Base-by-base conservation (phyloP, 1,284 basidiomycete species). In the Moesziomyces antarcticus region DNA sequence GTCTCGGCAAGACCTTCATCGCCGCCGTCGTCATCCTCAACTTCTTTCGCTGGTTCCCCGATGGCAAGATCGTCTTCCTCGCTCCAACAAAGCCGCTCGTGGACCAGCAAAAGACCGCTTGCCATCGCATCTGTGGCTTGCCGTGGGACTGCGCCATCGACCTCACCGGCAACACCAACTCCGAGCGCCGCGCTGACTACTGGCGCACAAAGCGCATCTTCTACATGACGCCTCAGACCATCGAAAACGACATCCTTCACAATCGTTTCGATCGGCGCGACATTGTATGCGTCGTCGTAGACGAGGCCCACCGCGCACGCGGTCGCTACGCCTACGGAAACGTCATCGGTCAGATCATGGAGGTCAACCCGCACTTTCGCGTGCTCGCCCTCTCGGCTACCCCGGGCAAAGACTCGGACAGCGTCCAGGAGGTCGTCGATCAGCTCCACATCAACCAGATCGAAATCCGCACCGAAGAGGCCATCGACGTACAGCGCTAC, bases 201-300 rank as follows among this genome's bases (percentile, higher is more conserved):
- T 96, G 93, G 92, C 85, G 87, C 69, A 87, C 91, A 73, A 94
- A 96, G 83, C 88, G 95, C 7, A 91, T 99, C 24, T 94, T 99
- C 82, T 99, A 96, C 85, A 95, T 97, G 90, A 99, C 97, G 0
- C 96, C 97, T 0, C 97, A 99, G 83, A 98, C 96, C 0, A 88
- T 99, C 24, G 87, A 93, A 63, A 97, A 97, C 75, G 97, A 99
- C 83, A 86, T 99, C 25, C 86, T 86, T 8, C 88, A 87, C 1
- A 90, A 90, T 18, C 89, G 87, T 20, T 91, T 93, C 76, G 92
- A 98, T 81, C 88, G 91, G 0, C 85, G 87, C 43, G 92, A 93
- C 75, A 90, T 96, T 24, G 86, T 94, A 30, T 89, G 94, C 49
- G 84, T 95, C 18, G 93, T 96, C 22, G 87, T 96, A 52, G 96